phyloP scores from a whole-genome alignment of 2,329 filamentous ascomycete genomes.

The Fusarium miscanthi region DNA sequence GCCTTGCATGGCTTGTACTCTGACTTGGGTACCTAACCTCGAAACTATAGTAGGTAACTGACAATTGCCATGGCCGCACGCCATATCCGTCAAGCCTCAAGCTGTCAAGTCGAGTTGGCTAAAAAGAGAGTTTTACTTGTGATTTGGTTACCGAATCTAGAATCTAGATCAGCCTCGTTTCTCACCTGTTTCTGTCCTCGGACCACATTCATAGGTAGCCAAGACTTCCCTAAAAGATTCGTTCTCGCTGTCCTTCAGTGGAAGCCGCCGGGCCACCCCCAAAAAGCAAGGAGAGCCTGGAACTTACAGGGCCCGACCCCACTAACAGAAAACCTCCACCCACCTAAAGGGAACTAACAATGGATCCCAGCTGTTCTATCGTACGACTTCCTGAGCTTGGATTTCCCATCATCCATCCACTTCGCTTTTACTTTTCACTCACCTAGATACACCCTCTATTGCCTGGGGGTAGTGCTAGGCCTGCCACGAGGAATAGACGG shows the following conservation, averaged over 20 bases:
- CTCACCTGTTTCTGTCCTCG: conserved; percentile 3
- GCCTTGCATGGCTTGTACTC: neutral
- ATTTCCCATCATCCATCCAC: conserved; percentile 10
- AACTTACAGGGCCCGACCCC: conserved; percentile 1
- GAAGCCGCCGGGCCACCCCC: conserved; percentile 5
- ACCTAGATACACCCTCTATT: conserved; percentile 13
- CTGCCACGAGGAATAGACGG: conserved; percentile 43
- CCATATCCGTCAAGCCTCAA: neutral
- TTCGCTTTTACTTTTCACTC: neutral
- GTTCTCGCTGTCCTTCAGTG: neutral
- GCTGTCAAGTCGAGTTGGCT: neutral
- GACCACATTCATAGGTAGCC: neutral
- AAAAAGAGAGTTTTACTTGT: neutral
- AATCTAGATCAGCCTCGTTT: conserved; percentile 6
- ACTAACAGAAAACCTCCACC: neutral
- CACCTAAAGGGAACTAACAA: conserved; percentile 6
- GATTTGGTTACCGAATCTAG: neutral
- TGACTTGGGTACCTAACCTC: neutral
- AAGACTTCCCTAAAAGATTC: conserved; percentile 8
- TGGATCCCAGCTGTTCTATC: conserved; percentile 28
- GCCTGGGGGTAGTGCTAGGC: conserved; percentile 9
- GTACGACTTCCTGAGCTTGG: conserved; percentile 42
- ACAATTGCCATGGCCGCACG: neutral
- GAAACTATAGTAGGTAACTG: neutral
- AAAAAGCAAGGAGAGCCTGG: conserved; percentile 17